These are phyloP conservation scores for Pyrrhoderma noxium DNA, from an alignment of 1,284 basidiomycete species.

Conservation along the genomic window DNA sequence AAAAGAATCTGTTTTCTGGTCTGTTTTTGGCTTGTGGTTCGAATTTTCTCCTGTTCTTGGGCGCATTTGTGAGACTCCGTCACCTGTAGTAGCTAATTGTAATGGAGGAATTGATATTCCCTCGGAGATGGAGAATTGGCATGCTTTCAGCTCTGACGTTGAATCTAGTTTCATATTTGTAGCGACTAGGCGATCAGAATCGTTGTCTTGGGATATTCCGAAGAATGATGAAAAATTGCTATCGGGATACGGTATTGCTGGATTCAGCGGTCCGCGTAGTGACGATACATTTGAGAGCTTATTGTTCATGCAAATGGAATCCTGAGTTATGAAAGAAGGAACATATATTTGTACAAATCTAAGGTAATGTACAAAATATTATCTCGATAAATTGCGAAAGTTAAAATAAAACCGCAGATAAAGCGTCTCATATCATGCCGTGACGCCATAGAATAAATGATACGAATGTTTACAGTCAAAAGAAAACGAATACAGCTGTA, in stretches of 20 bases:
- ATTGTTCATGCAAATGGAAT: constrained; percentile 45
- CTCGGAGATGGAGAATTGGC: constrained; percentile 24
- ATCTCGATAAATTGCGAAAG: neutral
- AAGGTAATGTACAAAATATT: neutral
- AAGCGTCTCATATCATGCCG: neutral
- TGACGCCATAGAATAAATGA: neutral
- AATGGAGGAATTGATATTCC: neutral
- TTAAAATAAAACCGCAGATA: neutral
- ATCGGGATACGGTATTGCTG: constrained; percentile 44
- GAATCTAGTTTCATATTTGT: constrained; percentile 54
- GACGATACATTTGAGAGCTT: constrained; percentile 66
- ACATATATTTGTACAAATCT: neutral
- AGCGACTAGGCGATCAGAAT: constrained; percentile 49
- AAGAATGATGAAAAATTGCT: constrained; percentile 46
- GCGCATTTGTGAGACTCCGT: constrained; percentile 17
- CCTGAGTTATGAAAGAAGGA: neutral
- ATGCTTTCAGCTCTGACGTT: constrained; percentile 25
- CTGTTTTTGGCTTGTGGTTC: constrained; percentile 79
- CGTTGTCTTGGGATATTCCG: constrained; percentile 49
- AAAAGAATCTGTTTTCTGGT: constrained; percentile 79
- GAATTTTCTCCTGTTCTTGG: constrained; percentile 54
- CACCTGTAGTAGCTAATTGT: neutral
- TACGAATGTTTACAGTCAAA: neutral
- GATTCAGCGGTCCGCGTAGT: constrained; percentile 35
- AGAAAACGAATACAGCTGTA: neutral